phyloP scores from a whole-genome alignment of 257 asterid species.

The Nicotiana tabacum region DNA sequence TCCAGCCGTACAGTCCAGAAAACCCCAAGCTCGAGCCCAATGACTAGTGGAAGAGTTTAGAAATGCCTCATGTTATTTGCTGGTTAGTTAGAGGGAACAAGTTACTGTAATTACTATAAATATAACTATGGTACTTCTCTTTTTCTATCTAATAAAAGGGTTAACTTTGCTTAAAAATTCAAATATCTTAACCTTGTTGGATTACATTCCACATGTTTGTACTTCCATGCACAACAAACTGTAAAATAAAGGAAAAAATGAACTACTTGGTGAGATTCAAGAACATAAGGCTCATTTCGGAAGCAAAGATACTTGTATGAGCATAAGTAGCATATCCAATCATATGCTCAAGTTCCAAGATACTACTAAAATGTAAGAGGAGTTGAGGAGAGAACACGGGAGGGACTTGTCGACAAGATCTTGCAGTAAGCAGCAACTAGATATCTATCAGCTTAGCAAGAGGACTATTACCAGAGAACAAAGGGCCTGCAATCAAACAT shows the following conservation, averaged over 20 bases:
- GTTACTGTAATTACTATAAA: background rate
- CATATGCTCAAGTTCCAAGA: background rate
- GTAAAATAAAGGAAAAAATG: background rate
- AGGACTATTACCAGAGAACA: background rate
- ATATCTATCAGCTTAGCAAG: background rate
- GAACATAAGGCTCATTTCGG: background rate
- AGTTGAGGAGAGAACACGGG: background rate
- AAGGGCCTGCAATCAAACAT: conserved; percentile 22
- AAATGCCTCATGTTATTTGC: background rate
- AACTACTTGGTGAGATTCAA: background rate
- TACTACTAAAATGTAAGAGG: background rate
- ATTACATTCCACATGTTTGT: background rate
- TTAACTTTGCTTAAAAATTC: background rate
- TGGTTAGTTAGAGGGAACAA: no score
- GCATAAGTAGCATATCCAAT: background rate
- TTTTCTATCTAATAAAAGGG: background rate
- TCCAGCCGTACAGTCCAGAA: background rate
- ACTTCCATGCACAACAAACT: background rate
- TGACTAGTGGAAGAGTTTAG: background rate
- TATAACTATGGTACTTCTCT: background rate
- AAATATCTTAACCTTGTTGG: background rate
- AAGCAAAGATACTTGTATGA: background rate
- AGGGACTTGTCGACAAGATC: background rate
- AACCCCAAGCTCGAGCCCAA: background rate
- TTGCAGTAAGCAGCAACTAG: background rate